These are phyloP conservation scores for Lecanicillium sp. DNA, from an alignment of 2,329 filamentous ascomycete genomes.

Conservation along the genomic window DNA sequence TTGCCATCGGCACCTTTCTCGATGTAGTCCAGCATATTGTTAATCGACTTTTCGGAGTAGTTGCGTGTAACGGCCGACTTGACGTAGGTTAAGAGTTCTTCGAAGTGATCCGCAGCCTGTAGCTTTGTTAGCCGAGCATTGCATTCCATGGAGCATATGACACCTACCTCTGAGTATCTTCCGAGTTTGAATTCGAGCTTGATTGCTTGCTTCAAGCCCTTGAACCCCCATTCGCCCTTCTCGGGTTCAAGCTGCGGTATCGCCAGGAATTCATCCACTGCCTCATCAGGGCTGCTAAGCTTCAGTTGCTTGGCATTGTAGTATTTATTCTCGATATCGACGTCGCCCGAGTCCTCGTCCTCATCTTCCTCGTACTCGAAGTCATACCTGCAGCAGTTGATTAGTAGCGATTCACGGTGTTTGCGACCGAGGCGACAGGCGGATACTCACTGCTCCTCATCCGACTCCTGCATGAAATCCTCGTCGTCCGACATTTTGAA, in stretches of 20 bases:
- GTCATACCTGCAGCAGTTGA: constrained; percentile 57
- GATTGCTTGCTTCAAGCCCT: constrained; percentile 94
- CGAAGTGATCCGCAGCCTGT: constrained; percentile 86
- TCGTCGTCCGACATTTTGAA: constrained; percentile 45
- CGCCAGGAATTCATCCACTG: constrained; percentile 86
- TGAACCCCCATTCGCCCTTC: constrained; percentile 98
- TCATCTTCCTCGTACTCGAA: constrained; percentile 96
- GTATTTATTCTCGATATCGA: constrained; percentile 98
- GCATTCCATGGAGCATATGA: background rate
- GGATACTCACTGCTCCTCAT: constrained; percentile 36
- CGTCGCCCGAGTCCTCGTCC: constrained; percentile 78
- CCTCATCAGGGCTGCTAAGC: constrained; percentile 75
- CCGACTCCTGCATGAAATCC: constrained; percentile 44
- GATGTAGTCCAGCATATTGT: constrained; percentile 97
- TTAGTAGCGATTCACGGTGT: background rate
- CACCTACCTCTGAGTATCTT: constrained; percentile 69
- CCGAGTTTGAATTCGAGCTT: constrained; percentile 93
- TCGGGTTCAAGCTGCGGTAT: constrained; percentile 79
- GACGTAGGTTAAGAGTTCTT: constrained; percentile 92
- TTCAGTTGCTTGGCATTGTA: constrained; percentile 99
- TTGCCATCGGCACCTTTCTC: constrained; percentile 76
- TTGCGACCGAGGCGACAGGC: background rate
- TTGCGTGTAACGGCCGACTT: constrained; percentile 95
- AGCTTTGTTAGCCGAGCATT: constrained; percentile 9
- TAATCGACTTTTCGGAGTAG: constrained; percentile 98